Evolutionary conservation across 306 rosid genomes (phyloP).

Genomic region (Heteromeles arbutifolia): DNA sequence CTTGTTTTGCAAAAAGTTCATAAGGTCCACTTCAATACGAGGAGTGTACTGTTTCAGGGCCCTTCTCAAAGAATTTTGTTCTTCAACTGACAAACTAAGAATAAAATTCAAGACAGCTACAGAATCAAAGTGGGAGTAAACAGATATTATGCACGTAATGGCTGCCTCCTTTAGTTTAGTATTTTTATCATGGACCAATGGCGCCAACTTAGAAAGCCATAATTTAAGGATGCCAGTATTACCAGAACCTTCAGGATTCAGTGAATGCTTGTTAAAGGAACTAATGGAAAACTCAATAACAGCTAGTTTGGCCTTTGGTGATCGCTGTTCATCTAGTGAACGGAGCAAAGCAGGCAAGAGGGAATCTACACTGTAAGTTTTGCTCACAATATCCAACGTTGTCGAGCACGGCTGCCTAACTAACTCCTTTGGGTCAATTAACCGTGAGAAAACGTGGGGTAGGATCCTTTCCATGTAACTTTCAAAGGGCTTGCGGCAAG

Average conservation of each 20-base stretch:
- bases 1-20: constrained; percentile 91
- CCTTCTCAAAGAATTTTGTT: constrained; percentile 91
- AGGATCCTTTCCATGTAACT: constrained; percentile 91
- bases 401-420: constrained; percentile 85
- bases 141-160: constrained; percentile 91
- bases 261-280: constrained; percentile 80
- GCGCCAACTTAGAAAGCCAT: constrained; percentile 92
- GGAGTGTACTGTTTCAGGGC: constrained; percentile 94
- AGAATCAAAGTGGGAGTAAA: constrained; percentile 88
- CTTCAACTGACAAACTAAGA: constrained; percentile 87
- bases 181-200: constrained; percentile 82
- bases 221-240: constrained; percentile 83
- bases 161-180: constrained; percentile 93
- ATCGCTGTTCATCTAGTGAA: constrained; percentile 92
- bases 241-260: constrained; percentile 76
- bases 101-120: constrained; percentile 84
- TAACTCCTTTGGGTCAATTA: constrained; percentile 94
- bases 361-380: constrained; percentile 78
- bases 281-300: constrained; percentile 87
- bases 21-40: constrained; percentile 96
- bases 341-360: constrained; percentile 95
- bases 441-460: constrained; percentile 96
- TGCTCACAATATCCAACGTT: constrained; percentile 75
- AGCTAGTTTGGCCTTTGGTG: constrained; percentile 97
- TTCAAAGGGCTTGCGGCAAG: constrained; percentile 91